These are phyloP conservation scores for Singerocomus inundabilis DNA, from an alignment of 1,284 basidiomycete genomes.

Conservation along the genomic window DNA sequence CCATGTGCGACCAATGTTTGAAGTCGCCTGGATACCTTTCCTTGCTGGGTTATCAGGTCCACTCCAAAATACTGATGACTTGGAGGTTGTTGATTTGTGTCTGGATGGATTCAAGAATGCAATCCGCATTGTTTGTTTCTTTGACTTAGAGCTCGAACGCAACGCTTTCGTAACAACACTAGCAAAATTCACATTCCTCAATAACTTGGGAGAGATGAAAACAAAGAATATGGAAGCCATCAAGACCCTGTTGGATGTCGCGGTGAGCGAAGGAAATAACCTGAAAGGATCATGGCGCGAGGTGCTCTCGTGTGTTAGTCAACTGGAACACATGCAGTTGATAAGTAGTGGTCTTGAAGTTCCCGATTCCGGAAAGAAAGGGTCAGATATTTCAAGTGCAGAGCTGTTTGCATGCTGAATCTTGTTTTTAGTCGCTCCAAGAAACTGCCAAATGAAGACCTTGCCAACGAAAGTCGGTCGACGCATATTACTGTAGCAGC, in stretches of 20 bases:
- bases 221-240: conserved; percentile 98
- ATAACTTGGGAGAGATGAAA: conserved; percentile 97
- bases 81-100: conserved; percentile 89
- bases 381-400: conserved; percentile 46
- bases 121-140: conserved; percentile 91
- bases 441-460: conserved; percentile 84
- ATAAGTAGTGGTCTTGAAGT: conserved; percentile 86
- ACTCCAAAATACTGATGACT: conserved; percentile 88
- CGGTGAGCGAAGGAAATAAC: conserved; percentile 91
- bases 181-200: conserved; percentile 95
- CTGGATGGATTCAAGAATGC: conserved; percentile 93
- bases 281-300: conserved; percentile 96
- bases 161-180: conserved; percentile 98
- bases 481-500: conserved; percentile 98
- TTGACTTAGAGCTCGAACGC: conserved; percentile 92
- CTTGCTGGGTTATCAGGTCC: conserved; percentile 91
- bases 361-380: conserved; percentile 76
- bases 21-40: conserved; percentile 97
- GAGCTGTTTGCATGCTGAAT: conserved; percentile 6
- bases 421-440: conserved; percentile 49
- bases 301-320: conserved; percentile 92
- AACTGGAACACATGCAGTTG: conserved; percentile 96
- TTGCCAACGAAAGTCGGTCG: conserved; percentile 95
- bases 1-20: conserved; percentile 96
- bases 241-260: conserved; percentile 89